Evolutionary conservation across 495 filamentous ascomycete genomes (phyloP), one percentile per base, ranked within the genome.

Genomic region (Neurospora sp.): DNA sequence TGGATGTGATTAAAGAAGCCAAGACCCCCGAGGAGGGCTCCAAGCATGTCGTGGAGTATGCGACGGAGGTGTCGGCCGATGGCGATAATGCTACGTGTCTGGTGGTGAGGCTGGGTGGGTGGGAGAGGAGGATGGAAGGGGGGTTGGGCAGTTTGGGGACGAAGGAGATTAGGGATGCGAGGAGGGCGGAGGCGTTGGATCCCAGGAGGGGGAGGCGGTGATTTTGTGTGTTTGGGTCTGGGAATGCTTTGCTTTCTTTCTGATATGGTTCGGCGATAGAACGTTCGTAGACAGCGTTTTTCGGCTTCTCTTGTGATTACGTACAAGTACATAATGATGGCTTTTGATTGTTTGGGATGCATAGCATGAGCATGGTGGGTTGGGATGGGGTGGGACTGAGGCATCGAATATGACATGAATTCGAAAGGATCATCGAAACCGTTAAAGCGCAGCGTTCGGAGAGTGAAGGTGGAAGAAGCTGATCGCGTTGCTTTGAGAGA

Each of bases 61-160:
- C 95, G 2, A 94, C 91, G 5, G 96, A 98, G 84, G 90, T 96
- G 16, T 89, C 87, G 23, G 86, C 79, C 9, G 91, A 94, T 71
- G 95, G 91, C 0, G 95, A 99, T 81, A 99, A 99, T 85, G 93
- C 94, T 11, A 99, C 96, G n/a, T 95, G 92, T 78, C 82, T 98
- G 5, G 95, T 98, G 6, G 89, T 98, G 31, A 86, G 96, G 71
- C 85, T 98, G 10, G 96, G 96, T 10, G 96, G 96, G 0, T 98
- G 96, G 96, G 96, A 98, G 84, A 89, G 95, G 78, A 88, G 96
- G 77, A 88, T 86, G 69, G 92, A 97, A 80, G 96, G 96, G 0
- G 96, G 96, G 0, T 81, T 94, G 70, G 96, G 96, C 2, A 94
- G 93, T 78, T 75, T 97, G 84, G 93, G 94, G 11, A 97, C 94